A percentile compares a stretch with the other conserved stretches of the same genome.
Evolutionary conservation across 768 basidiomycete genomes (phyloP).

Genomic region (Phylloporus sp.): DNA sequence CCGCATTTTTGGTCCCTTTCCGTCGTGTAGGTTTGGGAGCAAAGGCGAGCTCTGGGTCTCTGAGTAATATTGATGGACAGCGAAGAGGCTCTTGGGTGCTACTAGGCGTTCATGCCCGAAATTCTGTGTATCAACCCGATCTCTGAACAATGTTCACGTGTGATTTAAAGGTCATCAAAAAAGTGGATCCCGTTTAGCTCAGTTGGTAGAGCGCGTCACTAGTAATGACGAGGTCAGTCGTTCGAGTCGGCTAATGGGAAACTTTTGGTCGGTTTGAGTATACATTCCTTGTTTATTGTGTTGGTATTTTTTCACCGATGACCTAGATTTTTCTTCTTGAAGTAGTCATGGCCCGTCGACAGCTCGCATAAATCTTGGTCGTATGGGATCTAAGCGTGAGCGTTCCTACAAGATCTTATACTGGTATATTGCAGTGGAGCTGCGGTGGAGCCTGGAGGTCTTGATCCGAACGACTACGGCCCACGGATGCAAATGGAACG

Average conservation of each 20-base stretch:
- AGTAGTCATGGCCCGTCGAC: too few species aligned
- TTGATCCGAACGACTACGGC: not conserved
- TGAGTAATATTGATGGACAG: too few species aligned
- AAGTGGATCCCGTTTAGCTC: constrained; percentile 37
- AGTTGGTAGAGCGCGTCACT: constrained; percentile 51
- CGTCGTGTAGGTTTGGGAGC: not conserved
- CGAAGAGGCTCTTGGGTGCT: too few species aligned
- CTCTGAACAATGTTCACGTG: not conserved
- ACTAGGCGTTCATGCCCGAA: too few species aligned
- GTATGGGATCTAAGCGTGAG: too few species aligned
- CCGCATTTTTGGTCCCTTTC: not conserved
- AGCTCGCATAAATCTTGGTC: not conserved
- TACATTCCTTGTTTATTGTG: not conserved
- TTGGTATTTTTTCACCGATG: not conserved
- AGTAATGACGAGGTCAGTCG: constrained; percentile 45
- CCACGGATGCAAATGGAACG: not conserved
- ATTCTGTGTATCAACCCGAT: too few species aligned
- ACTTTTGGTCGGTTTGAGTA: not conserved
- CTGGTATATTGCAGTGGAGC: too few species aligned
- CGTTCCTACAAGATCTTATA: too few species aligned
- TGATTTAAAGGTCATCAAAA: not conserved
- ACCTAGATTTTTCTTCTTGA: not conserved
- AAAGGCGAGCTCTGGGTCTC: too few species aligned
- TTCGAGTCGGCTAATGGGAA: constrained; percentile 42
- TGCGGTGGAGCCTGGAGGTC: not conserved